These are phyloP conservation scores for Aspergillus sp. DNA, from an alignment of 2,329 filamentous ascomycete species.

Conservation along the genomic window DNA sequence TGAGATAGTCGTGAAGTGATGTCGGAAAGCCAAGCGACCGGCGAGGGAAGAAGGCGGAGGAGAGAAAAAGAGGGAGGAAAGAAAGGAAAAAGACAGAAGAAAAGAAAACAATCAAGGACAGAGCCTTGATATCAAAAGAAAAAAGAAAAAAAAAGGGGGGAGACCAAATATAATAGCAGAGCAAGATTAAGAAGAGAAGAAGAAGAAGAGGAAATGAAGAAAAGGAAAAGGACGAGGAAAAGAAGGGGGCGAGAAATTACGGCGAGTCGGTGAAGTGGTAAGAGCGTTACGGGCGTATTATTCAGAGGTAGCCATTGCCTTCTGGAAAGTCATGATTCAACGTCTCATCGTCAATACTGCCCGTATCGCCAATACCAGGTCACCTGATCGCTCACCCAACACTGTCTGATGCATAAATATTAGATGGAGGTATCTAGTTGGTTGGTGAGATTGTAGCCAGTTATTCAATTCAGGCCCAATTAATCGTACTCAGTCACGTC, in stretches of 20 bases:
- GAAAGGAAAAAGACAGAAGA: conserved; percentile 2
- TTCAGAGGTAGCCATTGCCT: no score
- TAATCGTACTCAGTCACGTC: no score
- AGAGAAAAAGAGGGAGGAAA: conserved; percentile 6
- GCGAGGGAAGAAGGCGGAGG: conserved; percentile 16
- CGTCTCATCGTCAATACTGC: no score
- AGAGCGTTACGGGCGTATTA: background rate
- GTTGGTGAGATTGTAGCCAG: no score
- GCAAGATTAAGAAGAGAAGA: conserved; percentile 4
- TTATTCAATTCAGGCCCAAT: no score
- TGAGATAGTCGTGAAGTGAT: conserved; percentile 15
- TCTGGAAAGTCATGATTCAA: no score
- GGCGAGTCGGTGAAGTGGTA: background rate
- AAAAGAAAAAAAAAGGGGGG: conserved; percentile 8
- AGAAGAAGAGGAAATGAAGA: conserved; percentile 6
- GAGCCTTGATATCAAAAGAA: conserved; percentile 13
- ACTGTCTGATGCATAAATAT: no score
- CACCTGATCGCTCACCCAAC: no score
- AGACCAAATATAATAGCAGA: background rate
- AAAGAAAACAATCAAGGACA: conserved; percentile 11
- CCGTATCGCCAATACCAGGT: no score
- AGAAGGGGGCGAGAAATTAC: conserved; percentile 1
- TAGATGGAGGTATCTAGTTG: no score
- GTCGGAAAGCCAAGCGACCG: conserved; percentile 9
- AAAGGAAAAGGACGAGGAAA: conserved; percentile 4